A percentile compares a stretch with the other conserved stretches of the same genome.
Conservation (phyloP, 2,329 filamentous ascomycete genomes). For the Neopestalotiopsis clavispora region DNA sequence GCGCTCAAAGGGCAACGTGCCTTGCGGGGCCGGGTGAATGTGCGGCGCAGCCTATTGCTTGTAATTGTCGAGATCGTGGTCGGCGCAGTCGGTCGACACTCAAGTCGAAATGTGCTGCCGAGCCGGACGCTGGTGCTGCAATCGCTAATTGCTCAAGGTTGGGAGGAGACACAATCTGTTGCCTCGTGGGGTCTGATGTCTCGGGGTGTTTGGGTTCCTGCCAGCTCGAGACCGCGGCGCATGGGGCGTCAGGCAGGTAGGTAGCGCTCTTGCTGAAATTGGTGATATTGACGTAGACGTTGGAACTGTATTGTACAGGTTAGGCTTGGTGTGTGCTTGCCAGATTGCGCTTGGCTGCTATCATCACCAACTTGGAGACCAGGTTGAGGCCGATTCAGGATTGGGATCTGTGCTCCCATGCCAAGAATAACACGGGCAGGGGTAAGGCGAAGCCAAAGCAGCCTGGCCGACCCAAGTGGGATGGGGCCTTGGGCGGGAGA, state of each 20-base stretch:
- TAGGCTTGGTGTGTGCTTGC: background rate
- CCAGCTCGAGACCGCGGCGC: background rate
- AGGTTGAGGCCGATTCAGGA: slow-evolving; percentile 2
- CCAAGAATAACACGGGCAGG: slow-evolving; percentile 13
- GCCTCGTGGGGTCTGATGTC: background rate
- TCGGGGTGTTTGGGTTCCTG: background rate
- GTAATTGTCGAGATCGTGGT: background rate
- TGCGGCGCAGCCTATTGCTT: background rate
- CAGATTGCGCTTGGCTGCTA: background rate
- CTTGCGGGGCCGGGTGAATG: background rate
- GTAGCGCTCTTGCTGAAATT: background rate
- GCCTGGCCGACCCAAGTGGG: slow-evolving; percentile 4
- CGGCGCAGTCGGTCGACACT: background rate
- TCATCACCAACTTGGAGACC: slow-evolving; percentile 4
- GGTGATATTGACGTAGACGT: background rate
- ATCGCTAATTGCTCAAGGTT: background rate
- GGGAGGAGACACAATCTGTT: background rate
- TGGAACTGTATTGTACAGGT: background rate
- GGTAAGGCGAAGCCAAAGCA: background rate
- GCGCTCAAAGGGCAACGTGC: background rate
- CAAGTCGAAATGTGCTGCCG: background rate
- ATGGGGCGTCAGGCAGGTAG: background rate
- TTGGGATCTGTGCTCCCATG: slow-evolving; percentile 10
- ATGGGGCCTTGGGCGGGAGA: background rate
- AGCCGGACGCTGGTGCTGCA: background rate